Evolutionary conservation across 352 stramenopile species (phyloP), one percentile per base, ranked within the genome.

Genomic region (Nothophytophthora sp.): DNA sequence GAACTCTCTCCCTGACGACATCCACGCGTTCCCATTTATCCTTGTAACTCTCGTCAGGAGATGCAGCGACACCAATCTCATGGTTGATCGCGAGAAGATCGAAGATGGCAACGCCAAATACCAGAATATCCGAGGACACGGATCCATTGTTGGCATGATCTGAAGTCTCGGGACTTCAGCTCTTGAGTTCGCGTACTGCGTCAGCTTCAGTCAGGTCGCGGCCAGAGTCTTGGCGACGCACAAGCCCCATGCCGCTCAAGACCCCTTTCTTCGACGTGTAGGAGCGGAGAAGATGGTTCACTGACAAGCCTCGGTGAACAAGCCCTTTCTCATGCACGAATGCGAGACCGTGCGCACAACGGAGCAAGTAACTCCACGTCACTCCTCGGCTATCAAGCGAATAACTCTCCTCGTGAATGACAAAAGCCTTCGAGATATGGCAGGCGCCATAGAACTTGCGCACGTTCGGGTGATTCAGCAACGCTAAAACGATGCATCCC

Each of bases 361-460:
- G 28, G 3, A 50, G 22, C 19, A 41, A 22, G 19, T 12, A 12
- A 4, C n/a, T 5, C 43, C 30, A 41, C 18, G 29, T 20, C 16
- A 50, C 38, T 2, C 4, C 13, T 30, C 19, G 34, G 15, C 19
- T 24, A 7, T 13, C 9, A 11, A 50, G 32, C 22, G 13, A 13
- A 8, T n/a, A 4, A 16, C 19, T 41, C 24, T 19, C 9, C n/a
- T 30, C 30, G 20, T 40, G 20, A 10, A 33, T 33, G 12, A 50
- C n/a, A 20, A 50, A 37, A 10, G 43, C n/a, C 8, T 22, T 23
- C 4, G 55, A 46, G 11, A 66, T 49, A 25, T 70, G 61, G 15
- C 50, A 70, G 1, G 50, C 61, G 3, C 55, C 61, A 13, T 50
- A 60, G 9, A 70, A 30, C 11, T 49, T 40, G 5, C 60, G 36